phyloP scores from a whole-genome alignment of 108 stramenopile species.

The Nannochloropsis oceanica region DNA sequence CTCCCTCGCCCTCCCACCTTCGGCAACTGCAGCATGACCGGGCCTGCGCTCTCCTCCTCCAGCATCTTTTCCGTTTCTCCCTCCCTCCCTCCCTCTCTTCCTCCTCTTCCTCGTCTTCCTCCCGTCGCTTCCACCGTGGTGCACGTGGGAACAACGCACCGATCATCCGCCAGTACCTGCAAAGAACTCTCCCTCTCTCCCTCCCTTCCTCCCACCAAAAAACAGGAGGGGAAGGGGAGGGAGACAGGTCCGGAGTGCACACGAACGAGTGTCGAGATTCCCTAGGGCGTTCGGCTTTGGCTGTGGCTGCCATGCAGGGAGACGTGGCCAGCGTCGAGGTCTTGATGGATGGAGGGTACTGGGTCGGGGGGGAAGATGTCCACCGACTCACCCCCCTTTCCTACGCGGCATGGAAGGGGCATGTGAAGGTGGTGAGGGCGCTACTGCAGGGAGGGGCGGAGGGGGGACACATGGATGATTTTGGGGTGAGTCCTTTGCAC shows the following conservation, averaged over 20 bases:
- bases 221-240: neutral
- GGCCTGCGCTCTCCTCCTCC: neutral
- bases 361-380: neutral
- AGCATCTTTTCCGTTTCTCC: neutral
- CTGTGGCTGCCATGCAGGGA: neutral
- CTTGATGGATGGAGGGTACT: neutral
- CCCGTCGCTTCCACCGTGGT: neutral
- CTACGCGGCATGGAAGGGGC: neutral
- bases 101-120: neutral
- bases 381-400: neutral
- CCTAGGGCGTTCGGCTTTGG: neutral
- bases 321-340: neutral
- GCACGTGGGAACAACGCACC: neutral
- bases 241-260: neutral
- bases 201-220: neutral
- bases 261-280: neutral
- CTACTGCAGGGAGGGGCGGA: neutral
- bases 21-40: neutral
- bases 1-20: neutral
- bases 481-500: neutral
- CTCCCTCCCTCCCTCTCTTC: neutral
- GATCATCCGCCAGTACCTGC: neutral
- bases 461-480: neutral
- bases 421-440: neutral
- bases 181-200: neutral